These are phyloP conservation scores for Mycena metata DNA, from an alignment of 768 basidiomycete genomes.

Conservation along the genomic window DNA sequence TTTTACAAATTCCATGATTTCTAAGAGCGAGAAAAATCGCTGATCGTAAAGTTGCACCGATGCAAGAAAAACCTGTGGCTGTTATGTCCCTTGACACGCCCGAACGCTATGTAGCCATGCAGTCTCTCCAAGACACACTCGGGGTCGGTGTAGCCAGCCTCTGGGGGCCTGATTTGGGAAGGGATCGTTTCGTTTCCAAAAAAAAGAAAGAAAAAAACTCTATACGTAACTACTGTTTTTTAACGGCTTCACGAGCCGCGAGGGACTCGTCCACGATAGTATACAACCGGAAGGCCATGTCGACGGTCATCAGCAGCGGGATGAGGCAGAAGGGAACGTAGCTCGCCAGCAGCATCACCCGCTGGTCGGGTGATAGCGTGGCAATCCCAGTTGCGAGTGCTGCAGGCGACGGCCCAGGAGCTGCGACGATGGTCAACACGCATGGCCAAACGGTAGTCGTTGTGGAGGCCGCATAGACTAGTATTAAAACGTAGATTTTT, in stretches of 20 bases:
- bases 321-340: conserved; percentile 85
- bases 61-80: too few relatives aligned
- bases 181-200: too few relatives aligned
- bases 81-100: too few relatives aligned
- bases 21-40: too few relatives aligned
- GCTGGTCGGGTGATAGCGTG: conserved; percentile 66
- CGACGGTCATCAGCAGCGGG: conserved; percentile 79
- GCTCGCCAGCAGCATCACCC: conserved; percentile 68
- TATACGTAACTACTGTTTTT: conserved; percentile 45
- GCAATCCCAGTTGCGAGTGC: conserved; percentile 42
- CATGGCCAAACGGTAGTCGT: conserved; percentile 85
- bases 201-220: too few relatives aligned
- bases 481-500: conserved; percentile 71
- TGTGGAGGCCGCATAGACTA: conserved; percentile 83
- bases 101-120: too few relatives aligned
- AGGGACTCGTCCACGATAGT: conserved; percentile 48
- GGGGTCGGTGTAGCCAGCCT: too few relatives aligned
- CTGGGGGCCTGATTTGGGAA: too few relatives aligned
- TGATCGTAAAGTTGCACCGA: too few relatives aligned
- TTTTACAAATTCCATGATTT: too few relatives aligned
- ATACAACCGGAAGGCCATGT: conserved; percentile 67
- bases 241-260: conserved; percentile 43
- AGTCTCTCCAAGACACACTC: too few relatives aligned
- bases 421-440: conserved; percentile 69
- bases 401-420: conserved; percentile 52